Evolutionary conservation across 2,329 filamentous ascomycete species (phyloP).

Genomic region (Venturiaceae sp.): DNA sequence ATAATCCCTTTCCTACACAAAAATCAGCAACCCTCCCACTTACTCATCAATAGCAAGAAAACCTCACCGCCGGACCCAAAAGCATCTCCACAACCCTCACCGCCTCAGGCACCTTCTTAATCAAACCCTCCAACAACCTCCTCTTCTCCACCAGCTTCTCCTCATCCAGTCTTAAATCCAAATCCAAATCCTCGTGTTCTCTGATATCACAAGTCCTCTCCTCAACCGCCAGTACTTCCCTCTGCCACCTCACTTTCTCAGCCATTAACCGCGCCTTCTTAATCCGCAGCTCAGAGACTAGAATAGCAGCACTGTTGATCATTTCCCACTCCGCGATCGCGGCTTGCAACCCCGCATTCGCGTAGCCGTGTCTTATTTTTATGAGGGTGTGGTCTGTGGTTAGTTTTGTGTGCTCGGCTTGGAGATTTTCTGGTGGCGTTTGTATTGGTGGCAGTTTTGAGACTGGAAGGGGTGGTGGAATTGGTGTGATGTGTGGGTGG

Average conservation of each 20-base stretch:
- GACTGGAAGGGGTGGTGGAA: too few species aligned
- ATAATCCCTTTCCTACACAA: background rate
- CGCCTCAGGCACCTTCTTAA: background rate
- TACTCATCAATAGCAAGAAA: background rate
- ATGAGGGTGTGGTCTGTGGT: background rate
- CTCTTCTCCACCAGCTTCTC: background rate
- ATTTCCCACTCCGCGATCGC: background rate
- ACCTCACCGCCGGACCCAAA: background rate
- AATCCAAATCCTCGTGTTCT: background rate
- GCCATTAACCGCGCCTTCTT: background rate
- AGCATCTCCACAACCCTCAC: background rate
- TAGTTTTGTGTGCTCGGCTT: too few species aligned
- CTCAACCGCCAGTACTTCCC: background rate
- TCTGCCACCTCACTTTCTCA: background rate
- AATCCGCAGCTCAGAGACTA: background rate
- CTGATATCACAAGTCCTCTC: background rate
- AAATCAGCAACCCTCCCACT: background rate
- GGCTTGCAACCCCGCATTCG: background rate
- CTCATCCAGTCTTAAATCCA: background rate
- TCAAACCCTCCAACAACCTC: background rate
- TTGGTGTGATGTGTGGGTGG: too few species aligned
- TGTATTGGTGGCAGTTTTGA: too few species aligned
- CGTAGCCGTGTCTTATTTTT: background rate
- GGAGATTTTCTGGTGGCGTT: too few species aligned
- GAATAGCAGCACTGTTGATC: background rate